A percentile compares a stretch with the other conserved stretches of the same genome.
phyloP scores from a whole-genome alignment of 2,329 filamentous ascomycete species.

The Eurotiales sp. region DNA sequence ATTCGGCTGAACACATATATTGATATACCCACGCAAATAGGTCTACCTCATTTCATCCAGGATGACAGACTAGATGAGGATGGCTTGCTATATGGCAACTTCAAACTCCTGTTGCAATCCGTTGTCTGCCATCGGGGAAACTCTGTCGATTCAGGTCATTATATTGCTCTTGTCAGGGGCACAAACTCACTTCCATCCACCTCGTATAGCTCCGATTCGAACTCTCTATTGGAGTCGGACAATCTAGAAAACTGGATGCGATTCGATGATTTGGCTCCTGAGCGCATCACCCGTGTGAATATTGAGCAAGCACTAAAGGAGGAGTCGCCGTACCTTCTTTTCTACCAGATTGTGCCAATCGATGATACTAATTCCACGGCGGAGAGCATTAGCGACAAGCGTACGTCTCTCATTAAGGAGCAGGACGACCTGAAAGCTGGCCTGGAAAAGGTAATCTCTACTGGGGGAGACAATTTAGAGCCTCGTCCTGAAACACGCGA shows the following conservation, averaged over 20 bases:
- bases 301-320: constrained; percentile 72
- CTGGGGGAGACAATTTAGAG: constrained; percentile 17
- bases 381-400: constrained; percentile 27
- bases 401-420: constrained; percentile 24
- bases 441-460: constrained; percentile 20
- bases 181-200: constrained; percentile 43
- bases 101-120: constrained; percentile 87
- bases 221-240: constrained; percentile 46
- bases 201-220: constrained; percentile 23
- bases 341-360: constrained; percentile 91
- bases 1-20: constrained; percentile 75
- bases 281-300: constrained; percentile 71
- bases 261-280: constrained; percentile 79
- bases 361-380: constrained; percentile 56
- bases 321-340: constrained; percentile 92
- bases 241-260: constrained; percentile 78
- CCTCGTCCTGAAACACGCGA: constrained; percentile 21
- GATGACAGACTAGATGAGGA: constrained; percentile 67
- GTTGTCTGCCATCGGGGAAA: constrained; percentile 88
- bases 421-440: constrained; percentile 21
- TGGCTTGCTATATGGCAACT: constrained; percentile 73
- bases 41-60: constrained; percentile 82
- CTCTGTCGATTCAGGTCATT: constrained; percentile 84
- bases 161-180: constrained; percentile 78
- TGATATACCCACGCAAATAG: constrained; percentile 84